phyloP scores from a whole-genome alignment of 257 asterid species.

The Mitragyna speciosa region DNA sequence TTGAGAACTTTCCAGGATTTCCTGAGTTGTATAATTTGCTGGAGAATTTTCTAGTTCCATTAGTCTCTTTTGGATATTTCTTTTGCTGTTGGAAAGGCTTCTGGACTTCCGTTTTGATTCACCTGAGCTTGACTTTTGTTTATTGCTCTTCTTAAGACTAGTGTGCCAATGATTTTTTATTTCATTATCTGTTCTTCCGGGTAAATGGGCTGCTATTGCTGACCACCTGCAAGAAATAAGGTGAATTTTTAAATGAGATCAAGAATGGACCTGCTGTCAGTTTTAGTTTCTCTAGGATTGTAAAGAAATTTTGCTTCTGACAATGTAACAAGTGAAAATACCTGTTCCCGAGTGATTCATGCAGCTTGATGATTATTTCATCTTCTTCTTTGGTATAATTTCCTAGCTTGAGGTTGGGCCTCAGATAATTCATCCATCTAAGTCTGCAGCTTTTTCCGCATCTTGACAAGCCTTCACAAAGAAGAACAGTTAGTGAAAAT shows the following conservation, averaged over 20 bases:
- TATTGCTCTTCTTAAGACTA: constrained; percentile 34
- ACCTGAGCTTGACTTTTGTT: not conserved
- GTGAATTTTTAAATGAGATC: not conserved
- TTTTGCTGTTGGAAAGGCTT: not conserved
- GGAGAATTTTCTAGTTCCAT: not conserved
- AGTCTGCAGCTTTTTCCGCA: constrained; percentile 65
- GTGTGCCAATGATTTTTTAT: constrained; percentile 55
- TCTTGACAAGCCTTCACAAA: constrained; percentile 44
- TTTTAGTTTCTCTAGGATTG: too few species aligned
- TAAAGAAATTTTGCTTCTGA: not conserved
- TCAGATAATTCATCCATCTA: constrained; percentile 59
- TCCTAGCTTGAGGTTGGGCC: constrained; percentile 46
- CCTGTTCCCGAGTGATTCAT: constrained; percentile 46
- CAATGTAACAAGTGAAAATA: not conserved
- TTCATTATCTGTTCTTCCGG: constrained; percentile 55
- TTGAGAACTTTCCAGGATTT: constrained; percentile 27
- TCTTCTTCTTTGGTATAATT: constrained; percentile 42
- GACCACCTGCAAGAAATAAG: constrained; percentile 42
- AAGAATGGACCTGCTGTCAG: too few species aligned
- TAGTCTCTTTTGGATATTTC: not conserved
- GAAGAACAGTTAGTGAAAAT: not conserved
- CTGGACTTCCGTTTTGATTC: constrained; percentile 13
- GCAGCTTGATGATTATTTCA: constrained; percentile 39
- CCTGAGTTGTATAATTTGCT: not conserved
- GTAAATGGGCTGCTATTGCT: constrained; percentile 38